A percentile compares a stretch with the other conserved stretches of the same genome.
These are phyloP conservation scores for Colletotrichum sp. DNA, from an alignment of 2,329 filamentous ascomycete genomes.

Conservation along the genomic window DNA sequence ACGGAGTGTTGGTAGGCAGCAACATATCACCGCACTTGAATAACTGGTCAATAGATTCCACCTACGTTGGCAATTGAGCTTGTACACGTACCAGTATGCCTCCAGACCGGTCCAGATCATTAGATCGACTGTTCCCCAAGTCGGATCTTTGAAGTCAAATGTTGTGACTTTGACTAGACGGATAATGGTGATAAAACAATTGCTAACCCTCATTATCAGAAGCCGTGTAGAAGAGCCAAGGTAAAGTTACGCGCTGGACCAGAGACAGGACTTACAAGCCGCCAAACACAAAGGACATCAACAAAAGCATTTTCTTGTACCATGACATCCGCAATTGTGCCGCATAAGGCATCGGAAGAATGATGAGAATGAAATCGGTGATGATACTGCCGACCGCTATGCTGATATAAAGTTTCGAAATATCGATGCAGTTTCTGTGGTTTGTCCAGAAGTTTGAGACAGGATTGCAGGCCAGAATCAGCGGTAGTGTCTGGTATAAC, in stretches of 20 bases:
- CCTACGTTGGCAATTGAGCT: not conserved
- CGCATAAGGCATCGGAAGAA: not conserved
- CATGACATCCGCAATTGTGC: not conserved
- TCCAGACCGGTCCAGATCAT: conserved; percentile 19
- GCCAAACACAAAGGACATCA: not conserved
- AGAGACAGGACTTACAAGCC: not conserved
- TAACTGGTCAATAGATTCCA: not conserved
- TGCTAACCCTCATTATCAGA: not conserved
- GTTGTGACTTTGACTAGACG: conserved; percentile 4
- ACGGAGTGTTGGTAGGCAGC: not conserved
- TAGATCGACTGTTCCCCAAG: conserved; percentile 15
- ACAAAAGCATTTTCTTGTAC: not conserved
- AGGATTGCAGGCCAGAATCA: conserved; percentile 7
- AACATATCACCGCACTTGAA: not conserved
- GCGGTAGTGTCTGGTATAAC: not conserved
- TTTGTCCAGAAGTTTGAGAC: conserved; percentile 14
- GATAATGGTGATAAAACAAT: conserved; percentile 16
- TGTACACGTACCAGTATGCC: not conserved
- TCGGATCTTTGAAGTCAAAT: conserved; percentile 12
- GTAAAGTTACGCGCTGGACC: not conserved
- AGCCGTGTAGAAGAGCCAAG: not conserved
- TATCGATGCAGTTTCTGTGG: conserved; percentile 10
- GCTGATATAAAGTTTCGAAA: conserved; percentile 10
- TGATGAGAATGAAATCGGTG: conserved; percentile 1
- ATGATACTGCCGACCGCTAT: conserved; percentile 16